Base-by-base conservation (phyloP, 2,329 filamentous ascomycete species). In the Falciphora oryzae region DNA sequence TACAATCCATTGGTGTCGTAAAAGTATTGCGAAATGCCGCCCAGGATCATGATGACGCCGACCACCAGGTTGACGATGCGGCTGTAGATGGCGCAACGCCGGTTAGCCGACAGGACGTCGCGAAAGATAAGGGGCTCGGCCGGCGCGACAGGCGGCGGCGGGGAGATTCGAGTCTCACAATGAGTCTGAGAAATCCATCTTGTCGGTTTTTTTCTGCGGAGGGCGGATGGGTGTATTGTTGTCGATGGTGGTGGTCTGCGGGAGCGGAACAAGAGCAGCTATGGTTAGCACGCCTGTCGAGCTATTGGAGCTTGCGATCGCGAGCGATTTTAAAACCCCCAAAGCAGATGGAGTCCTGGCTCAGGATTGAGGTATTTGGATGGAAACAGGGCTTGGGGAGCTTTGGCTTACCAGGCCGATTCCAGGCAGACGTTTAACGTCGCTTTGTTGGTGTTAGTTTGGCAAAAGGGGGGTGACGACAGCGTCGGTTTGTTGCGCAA, bases 61-160 rank as follows among this genome's bases (percentile, higher is more conserved):
- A 96, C 88, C 72, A 82, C 91, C 77, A 99, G 83, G 84, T 99
- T 99, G 77, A 96, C 91, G 75, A 98, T 87, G 75, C 95, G 95
- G 81, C 95, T 98, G 76, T 66, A 16, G 27, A 8, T 2, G 29
- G 18, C 38, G 60, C 27, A 18, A 31, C 22, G 50, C 13, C 25
- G 29, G 44, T 63, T 38, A 63, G 61, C 44, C 5, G 14, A 35
- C 8, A 13, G 11, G 32, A 44, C 4, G 44, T 25, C 18, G 27
- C 3, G n/a, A 27, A 28, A 22, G 27, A 31, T 25, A 27, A 32
- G n/a, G 22, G 32, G n/a, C n/a, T 11, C 7, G 7, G 60, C 6
- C 29, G 13, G n/a, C 5, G 60, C 7, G 10, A 61, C 0, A n/a
- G 7, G 25, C 38, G 35, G 35, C 13, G 4, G 27, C 28, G 44